These are phyloP conservation scores for Cercospora zeina DNA, from an alignment of 2,329 filamentous ascomycete species.

Conservation along the genomic window DNA sequence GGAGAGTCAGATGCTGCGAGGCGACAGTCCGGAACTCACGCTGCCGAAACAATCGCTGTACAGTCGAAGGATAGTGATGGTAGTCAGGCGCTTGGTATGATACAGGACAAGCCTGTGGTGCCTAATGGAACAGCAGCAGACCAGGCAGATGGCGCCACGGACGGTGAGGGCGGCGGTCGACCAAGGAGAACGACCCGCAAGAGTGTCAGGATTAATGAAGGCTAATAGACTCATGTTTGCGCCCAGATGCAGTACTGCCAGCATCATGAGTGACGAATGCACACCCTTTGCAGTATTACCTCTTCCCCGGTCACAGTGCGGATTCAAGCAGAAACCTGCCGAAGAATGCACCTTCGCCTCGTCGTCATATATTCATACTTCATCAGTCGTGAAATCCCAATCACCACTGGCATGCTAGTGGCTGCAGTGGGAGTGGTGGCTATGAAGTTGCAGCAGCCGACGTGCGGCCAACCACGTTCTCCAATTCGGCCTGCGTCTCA, in stretches of 20 bases:
- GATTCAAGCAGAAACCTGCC: not conserved
- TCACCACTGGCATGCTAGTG: not conserved
- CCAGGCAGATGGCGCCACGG: not conserved
- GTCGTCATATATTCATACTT: not conserved
- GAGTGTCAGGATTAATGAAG: constrained; percentile 40
- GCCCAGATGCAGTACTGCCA: not conserved
- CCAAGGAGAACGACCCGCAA: constrained; percentile 36
- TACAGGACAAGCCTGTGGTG: not conserved
- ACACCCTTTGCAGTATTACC: not conserved
- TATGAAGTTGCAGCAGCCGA: not conserved
- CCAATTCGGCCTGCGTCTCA: constrained; percentile 39
- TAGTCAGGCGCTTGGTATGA: not conserved
- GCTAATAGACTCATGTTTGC: constrained; percentile 17
- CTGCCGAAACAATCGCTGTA: not conserved
- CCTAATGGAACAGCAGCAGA: not conserved
- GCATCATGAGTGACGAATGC: not conserved
- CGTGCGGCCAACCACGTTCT: constrained; percentile 37
- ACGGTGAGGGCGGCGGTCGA: constrained; percentile 21
- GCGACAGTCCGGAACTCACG: not conserved
- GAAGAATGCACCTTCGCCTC: not conserved
- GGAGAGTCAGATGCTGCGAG: constrained; percentile 15
- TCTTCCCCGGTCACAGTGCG: not conserved
- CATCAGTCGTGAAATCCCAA: not conserved
- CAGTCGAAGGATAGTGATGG: not conserved
- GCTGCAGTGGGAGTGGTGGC: not conserved